Conservation (phyloP, 495 filamentous ascomycete species). For the Evernia prunastri region DNA sequence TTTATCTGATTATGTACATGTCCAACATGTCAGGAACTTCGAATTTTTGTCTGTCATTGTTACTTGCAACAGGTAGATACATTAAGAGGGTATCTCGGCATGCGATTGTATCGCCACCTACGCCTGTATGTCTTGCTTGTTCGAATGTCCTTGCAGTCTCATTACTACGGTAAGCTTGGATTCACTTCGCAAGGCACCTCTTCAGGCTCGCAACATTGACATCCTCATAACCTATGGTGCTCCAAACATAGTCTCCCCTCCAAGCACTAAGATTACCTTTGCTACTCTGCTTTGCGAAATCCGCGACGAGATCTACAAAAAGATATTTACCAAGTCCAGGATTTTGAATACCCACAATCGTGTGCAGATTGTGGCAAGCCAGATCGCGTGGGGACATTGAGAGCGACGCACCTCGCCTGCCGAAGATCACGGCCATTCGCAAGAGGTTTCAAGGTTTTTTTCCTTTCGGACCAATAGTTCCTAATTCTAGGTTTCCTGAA, state of each 20-base stretch:
- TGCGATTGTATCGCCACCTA: too few relatives aligned
- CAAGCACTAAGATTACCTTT: not conserved
- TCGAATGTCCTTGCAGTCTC: too few relatives aligned
- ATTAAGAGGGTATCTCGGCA: too few relatives aligned
- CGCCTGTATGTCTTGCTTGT: too few relatives aligned
- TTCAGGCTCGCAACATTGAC: too few relatives aligned
- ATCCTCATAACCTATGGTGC: not conserved
- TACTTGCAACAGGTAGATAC: too few relatives aligned
- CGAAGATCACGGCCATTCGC: not conserved
- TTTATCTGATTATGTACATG: not conserved
- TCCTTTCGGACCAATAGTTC: not conserved
- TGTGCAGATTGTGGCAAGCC: not conserved
- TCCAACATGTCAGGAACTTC: not conserved
- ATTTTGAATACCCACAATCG: not conserved
- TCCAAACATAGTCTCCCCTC: not conserved
- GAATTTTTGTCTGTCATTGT: too few relatives aligned
- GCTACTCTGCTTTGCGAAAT: too few relatives aligned
- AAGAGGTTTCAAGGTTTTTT: not conserved
- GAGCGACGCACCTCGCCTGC: not conserved
- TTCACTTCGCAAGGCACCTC: too few relatives aligned
- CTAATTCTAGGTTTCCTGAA: not conserved
- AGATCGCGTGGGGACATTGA: not conserved
- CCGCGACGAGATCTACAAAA: not conserved
- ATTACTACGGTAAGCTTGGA: too few relatives aligned
- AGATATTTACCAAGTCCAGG: not conserved